phyloP scores from a whole-genome alignment of 2,329 filamentous ascomycete species.

The Penicillium sp. region DNA sequence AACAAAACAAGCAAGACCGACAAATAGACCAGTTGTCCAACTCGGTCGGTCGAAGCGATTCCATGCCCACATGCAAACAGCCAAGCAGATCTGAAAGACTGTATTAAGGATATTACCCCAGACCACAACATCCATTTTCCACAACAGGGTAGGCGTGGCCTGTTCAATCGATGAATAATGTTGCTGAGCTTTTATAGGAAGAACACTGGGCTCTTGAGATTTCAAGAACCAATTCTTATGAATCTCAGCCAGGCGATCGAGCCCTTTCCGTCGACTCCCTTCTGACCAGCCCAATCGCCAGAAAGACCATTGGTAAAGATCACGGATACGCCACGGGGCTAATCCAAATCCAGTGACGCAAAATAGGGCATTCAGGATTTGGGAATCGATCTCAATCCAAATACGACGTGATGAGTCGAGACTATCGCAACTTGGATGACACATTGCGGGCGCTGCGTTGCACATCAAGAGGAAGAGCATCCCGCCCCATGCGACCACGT shows the following conservation, averaged over 20 bases:
- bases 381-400: constrained; percentile 83
- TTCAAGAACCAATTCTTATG: constrained; percentile 47
- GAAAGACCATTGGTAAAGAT: constrained; percentile 70
- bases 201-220: background rate
- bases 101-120: constrained; percentile 80
- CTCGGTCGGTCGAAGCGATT: constrained; percentile 71
- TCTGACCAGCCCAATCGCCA: constrained; percentile 59
- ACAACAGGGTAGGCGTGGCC: constrained; percentile 64
- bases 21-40: constrained; percentile 78
- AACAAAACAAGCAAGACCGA: constrained; percentile 69
- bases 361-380: constrained; percentile 81
- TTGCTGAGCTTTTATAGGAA: background rate
- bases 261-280: background rate
- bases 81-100: constrained; percentile 70
- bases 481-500: constrained; percentile 83
- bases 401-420: constrained; percentile 73
- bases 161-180: background rate
- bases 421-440: constrained; percentile 64
- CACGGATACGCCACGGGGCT: constrained; percentile 79
- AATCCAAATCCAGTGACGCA: constrained; percentile 84
- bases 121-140: constrained; percentile 78
- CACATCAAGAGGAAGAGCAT: constrained; percentile 86
- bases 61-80: constrained; percentile 79
- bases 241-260: background rate
- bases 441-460: constrained; percentile 61